A percentile compares a stretch with the other conserved stretches of the same genome.
phyloP scores from a whole-genome alignment of 2,329 filamentous ascomycete species.

The Clathrospora elynae region DNA sequence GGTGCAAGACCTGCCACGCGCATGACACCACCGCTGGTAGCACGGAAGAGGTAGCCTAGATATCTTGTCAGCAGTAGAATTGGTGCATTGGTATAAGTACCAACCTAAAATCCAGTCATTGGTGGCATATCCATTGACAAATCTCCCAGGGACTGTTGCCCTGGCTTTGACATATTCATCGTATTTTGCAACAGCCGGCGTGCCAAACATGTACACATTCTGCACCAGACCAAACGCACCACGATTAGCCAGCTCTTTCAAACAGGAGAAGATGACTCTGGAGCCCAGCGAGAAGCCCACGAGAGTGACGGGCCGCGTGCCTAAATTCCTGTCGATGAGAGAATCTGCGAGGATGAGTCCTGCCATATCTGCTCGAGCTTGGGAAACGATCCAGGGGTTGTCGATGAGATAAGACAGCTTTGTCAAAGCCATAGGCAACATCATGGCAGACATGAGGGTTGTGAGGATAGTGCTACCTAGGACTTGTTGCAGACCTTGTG shows the following conservation, averaged over 20 bases:
- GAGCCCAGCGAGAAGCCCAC: constrained; percentile 94
- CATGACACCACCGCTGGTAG: constrained; percentile 90
- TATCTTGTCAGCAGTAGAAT: constrained; percentile 12
- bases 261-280: constrained; percentile 87
- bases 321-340: constrained; percentile 86
- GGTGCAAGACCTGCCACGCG: constrained; percentile 81
- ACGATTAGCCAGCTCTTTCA: constrained; percentile 82
- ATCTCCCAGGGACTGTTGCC: constrained; percentile 86
- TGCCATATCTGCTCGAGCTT: constrained; percentile 84
- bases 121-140: constrained; percentile 90
- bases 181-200: constrained; percentile 86
- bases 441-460: constrained; percentile 87
- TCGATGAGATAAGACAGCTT: constrained; percentile 97
- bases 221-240: constrained; percentile 87
- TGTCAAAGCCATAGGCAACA: constrained; percentile 87
- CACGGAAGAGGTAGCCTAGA: constrained; percentile 82
- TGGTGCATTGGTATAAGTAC: constrained; percentile 8
- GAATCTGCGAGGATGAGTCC: constrained; percentile 95
- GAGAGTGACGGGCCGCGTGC: constrained; percentile 87
- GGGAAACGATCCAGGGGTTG: constrained; percentile 97
- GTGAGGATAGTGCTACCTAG: constrained; percentile 87
- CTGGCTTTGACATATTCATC: constrained; percentile 84
- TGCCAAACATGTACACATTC: constrained; percentile 94
- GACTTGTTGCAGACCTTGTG: constrained; percentile 93
- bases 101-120: constrained; percentile 93